Base-by-base conservation (phyloP, 139 green algal species). In the Chlorella sp. region DNA sequence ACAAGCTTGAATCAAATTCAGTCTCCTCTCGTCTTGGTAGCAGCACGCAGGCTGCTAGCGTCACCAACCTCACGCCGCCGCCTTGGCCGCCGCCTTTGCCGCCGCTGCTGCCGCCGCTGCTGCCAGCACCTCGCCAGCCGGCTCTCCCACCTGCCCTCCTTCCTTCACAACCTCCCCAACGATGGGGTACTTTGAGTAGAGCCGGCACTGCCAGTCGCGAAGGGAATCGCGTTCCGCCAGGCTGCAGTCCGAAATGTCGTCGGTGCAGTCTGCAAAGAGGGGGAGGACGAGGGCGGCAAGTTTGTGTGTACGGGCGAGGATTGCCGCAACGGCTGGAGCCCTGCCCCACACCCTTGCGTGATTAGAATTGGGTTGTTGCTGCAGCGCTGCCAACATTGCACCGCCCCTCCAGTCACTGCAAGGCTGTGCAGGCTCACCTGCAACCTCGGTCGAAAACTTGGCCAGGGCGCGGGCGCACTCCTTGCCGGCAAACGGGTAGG, bases 401-500 rank as follows among this genome's bases (percentile, higher is more conserved):
- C n/a, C n/a, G n/a, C n/a, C n/a, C n/a, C n/a, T n/a, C n/a, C n/a
- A n/a, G n/a, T n/a, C n/a, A n/a, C n/a, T n/a, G n/a, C n/a, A n/a
- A n/a, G n/a, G n/a, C n/a, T n/a, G n/a, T n/a, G n/a, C 22, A 34
- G 6, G 64, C 51, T 60, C 51, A 60, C 51, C 51, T 60, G 51
- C 51, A 20, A 60, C 51, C 51, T 60, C 92, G 0, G 91, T 96
- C 58, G 93, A 96, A 40, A 94, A 91, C 70, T 96, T 90, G n/a
- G 95, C 95, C 67, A 98, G 91, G 1, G 95, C 95, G 0, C 93
- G 89, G 0, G 95, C 94, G 38, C 93, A 94, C 87, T 98, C 94
- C 38, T 87, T 86, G 38, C 95, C 95, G 1, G 92, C 95, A 91
- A 98, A 98, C 2, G 94, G 94, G 86, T 97, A 97, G n/a, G 94